Conservation (phyloP, 257 asterid species). For the Rhazya stricta region DNA sequence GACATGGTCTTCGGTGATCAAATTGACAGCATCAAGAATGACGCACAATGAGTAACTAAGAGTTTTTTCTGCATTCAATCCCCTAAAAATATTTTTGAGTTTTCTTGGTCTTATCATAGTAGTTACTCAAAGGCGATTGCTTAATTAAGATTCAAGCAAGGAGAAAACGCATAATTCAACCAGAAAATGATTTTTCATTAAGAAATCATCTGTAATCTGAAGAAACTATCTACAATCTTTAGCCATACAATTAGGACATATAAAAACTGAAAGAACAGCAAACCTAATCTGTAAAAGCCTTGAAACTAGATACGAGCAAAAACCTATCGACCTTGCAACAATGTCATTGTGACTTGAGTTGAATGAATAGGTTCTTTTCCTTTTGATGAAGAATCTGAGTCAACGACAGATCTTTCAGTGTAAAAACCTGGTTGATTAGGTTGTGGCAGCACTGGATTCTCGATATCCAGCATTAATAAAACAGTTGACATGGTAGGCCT, state of each 20-base stretch:
- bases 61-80: not conserved
- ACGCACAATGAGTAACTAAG: not conserved
- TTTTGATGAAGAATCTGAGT: slow-evolving; percentile 16
- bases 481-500: slow-evolving; percentile 45
- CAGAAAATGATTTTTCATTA: not conserved
- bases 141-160: not conserved
- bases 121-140: not conserved
- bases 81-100: not conserved
- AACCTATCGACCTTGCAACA: slow-evolving; percentile 19
- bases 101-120: not conserved
- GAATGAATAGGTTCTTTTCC: slow-evolving; percentile 8
- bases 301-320: not conserved
- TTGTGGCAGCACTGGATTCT: slow-evolving; percentile 25
- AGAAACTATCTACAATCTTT: not conserved
- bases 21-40: not conserved
- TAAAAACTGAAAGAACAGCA: not conserved
- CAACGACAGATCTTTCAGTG: slow-evolving; percentile 15
- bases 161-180: not conserved
- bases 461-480: slow-evolving; percentile 36
- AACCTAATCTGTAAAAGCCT: not conserved
- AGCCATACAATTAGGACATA: not conserved
- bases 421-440: slow-evolving; percentile 46
- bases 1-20: not conserved
- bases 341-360: slow-evolving; percentile 19
- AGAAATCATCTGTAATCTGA: not conserved